Evolutionary conservation across 164 flowering plant genomes (phyloP), one percentile per base, ranked within the genome.

Genomic region (Berberis thunbergii): DNA sequence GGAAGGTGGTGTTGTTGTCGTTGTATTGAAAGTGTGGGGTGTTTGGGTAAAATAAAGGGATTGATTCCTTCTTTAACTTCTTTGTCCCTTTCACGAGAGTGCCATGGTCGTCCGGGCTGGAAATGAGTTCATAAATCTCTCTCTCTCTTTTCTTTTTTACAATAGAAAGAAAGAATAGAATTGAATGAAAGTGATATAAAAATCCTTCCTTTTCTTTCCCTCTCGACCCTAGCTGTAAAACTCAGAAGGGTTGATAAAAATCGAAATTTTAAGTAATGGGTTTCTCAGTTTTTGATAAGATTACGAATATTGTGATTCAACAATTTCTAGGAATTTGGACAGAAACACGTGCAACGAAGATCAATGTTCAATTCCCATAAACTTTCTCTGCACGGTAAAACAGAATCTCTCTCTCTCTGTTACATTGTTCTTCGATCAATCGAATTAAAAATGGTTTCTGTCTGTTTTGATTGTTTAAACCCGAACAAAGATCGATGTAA

Each of bases 61-160:
- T 26, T 26, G 26, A 26, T 26, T 26, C 26, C 26, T 26, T 26
- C 26, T 26, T 41, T 50, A 74, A 62, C 45, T 67, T 59, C 74
- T 64, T 73, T 74, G 80, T 81, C 80, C 67, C 75, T 82, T 81
- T 86, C 95, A 86, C 85, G 87, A 70, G 88, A 82, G 64, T 82
- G 83, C 82, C 87, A 77, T 84, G 86, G 83, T 80, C 76, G 76
- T 83, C 68, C 63, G 74, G 71, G 88, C 79, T 80, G 81, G 74
- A 73, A 60, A 64, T 59, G 45, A 53, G 60, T 45, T 43, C 43
- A 43, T 42, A 49, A 62, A 54, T 50, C 45, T 62, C 65, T 26
- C 26, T 26, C 26, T 26, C 26, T 26, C 26, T 26, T 26, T 26
- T 26, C 26, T 26, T 26, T 26, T 26, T 26, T 26, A 26, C 26